Conservation (phyloP, 2,329 filamentous ascomycete species). For the Apiospora koreana region DNA sequence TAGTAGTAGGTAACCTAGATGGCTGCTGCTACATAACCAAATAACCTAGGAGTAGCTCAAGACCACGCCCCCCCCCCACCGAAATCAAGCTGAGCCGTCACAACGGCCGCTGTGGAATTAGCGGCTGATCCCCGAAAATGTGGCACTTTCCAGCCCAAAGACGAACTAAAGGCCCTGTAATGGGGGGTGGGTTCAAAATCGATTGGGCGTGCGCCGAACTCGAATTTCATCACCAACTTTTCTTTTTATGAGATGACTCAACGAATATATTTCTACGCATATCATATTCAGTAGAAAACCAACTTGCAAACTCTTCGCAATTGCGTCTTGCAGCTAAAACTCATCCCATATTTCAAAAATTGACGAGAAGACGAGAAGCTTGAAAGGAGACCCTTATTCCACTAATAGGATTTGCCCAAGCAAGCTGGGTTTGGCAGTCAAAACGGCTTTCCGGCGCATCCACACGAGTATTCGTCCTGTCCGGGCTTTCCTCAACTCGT, state of each 20-base stretch:
- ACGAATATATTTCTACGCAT: background rate
- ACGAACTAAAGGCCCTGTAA: slow-evolving; percentile 1
- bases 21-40: background rate
- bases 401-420: background rate
- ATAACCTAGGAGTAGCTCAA: background rate
- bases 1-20: background rate
- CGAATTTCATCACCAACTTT: slow-evolving; percentile 11
- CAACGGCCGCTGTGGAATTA: slow-evolving; percentile 12
- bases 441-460: slow-evolving; percentile 28
- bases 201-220: slow-evolving; percentile 7
- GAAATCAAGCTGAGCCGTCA: background rate
- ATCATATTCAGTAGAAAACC: background rate
- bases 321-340: background rate
- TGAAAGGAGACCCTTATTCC: background rate
- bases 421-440: slow-evolving; percentile 18
- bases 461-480: slow-evolving; percentile 23
- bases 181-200: slow-evolving; percentile 8
- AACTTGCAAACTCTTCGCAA: background rate
- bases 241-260: slow-evolving; percentile 23
- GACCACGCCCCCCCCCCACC: background rate
- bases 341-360: background rate
- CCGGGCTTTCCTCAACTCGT: slow-evolving; percentile 28
- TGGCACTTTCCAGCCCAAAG: background rate
- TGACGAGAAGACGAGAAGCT: background rate
- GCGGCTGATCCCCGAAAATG: slow-evolving; percentile 14